phyloP scores from a whole-genome alignment of 768 basidiomycete species.

The Galerina sulciceps region DNA sequence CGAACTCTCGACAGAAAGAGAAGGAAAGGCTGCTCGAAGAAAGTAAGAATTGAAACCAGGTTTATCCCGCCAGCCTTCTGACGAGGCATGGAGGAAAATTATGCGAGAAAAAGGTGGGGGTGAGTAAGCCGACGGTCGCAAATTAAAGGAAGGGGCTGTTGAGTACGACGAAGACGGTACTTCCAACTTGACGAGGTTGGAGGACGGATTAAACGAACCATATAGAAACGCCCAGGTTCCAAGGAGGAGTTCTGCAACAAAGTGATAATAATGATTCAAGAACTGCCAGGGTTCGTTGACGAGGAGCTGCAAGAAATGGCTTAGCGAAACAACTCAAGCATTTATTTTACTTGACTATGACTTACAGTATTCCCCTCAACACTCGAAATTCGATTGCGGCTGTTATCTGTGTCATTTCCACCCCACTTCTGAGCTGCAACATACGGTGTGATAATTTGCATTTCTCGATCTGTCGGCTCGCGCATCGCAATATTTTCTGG shows the following conservation, averaged over 20 bases:
- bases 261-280: conserved; percentile 88
- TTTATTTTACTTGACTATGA: conserved; percentile 42
- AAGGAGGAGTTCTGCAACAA: conserved; percentile 80
- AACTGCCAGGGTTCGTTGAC: conserved; percentile 78
- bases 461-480: conserved; percentile 66
- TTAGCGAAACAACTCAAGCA: background rate
- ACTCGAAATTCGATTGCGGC: conserved; percentile 59
- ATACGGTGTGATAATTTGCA: conserved; percentile 61
- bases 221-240: conserved; percentile 79
- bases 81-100: conserved; percentile 69
- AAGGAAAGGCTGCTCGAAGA: conserved; percentile 75
- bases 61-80: conserved; percentile 71
- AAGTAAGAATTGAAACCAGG: conserved; percentile 82
- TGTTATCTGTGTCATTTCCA: conserved; percentile 29
- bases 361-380: conserved; percentile 75
- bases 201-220: conserved; percentile 44
- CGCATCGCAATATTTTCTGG: conserved; percentile 69
- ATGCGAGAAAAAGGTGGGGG: conserved; percentile 62
- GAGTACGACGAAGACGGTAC: conserved; percentile 3
- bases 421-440: conserved; percentile 68
- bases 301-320: conserved; percentile 40
- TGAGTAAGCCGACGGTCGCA: conserved; percentile 14
- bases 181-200: conserved; percentile 16
- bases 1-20: conserved; percentile 64
- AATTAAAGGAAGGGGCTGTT: conserved; percentile 15